Evolutionary conservation across 2,329 filamentous ascomycete genomes (phyloP).

Genomic region (Cryphonectria naterciae): DNA sequence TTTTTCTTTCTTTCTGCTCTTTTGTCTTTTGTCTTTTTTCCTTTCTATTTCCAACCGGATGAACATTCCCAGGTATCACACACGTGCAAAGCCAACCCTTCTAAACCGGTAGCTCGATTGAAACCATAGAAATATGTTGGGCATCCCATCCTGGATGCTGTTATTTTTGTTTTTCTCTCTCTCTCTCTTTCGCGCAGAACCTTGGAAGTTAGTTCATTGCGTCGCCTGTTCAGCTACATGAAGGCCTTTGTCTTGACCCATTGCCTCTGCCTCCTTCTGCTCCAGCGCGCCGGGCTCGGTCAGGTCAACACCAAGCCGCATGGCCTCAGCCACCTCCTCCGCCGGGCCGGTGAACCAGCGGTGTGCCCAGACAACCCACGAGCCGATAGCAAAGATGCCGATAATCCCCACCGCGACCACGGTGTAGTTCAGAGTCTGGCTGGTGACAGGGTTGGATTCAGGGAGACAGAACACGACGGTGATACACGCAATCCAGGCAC

Average conservation of each 20-base stretch:
- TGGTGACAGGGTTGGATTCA: conserved; percentile 57
- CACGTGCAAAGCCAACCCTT: background rate
- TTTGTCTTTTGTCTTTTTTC: too few relatives aligned
- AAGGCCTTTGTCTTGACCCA: conserved; percentile 33
- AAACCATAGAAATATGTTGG: background rate
- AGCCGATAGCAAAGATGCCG: conserved; percentile 48
- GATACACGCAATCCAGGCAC: conserved; percentile 58
- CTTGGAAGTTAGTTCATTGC: background rate
- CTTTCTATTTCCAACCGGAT: too few relatives aligned
- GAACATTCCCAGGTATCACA: background rate
- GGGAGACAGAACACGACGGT: conserved; percentile 62
- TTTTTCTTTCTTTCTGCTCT: background rate
- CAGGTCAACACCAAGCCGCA: conserved; percentile 52
- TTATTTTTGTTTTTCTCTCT: too few relatives aligned
- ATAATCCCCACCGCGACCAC: conserved; percentile 63
- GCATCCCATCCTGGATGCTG: background rate
- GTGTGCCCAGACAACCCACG: conserved; percentile 57
- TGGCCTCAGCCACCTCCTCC: conserved; percentile 55
- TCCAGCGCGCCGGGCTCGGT: conserved; percentile 50
- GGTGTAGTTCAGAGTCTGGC: conserved; percentile 63
- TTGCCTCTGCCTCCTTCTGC: conserved; percentile 36
- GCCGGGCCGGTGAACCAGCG: conserved; percentile 61
- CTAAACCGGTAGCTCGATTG: background rate
- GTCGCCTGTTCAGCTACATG: conserved; percentile 2
- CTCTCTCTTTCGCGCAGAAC: background rate